Evolutionary conservation across 306 rosid species (phyloP).

Genomic region (Alnus glutinosa): DNA sequence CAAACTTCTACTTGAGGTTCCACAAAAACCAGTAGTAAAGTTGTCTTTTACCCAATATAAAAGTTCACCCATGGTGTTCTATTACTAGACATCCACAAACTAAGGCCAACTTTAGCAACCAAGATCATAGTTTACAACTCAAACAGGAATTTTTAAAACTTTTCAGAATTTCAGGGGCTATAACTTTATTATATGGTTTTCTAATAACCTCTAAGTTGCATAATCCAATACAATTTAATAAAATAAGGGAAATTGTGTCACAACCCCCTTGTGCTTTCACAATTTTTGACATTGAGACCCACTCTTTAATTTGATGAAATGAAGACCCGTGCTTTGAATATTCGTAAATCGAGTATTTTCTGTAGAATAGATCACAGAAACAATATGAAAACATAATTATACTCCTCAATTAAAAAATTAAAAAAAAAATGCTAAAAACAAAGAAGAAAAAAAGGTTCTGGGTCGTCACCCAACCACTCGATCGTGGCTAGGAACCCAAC

Average conservation of each 20-base stretch:
- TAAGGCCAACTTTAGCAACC: slow-evolving; percentile 2
- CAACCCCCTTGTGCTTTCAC: no score
- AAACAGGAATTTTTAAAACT: neutral
- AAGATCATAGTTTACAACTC: neutral
- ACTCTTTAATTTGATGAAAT: no score
- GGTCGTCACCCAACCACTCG: no score
- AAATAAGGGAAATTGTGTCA: neutral
- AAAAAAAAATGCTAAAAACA: no score
- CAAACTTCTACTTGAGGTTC: slow-evolving; percentile 1
- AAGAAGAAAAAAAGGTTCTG: no score
- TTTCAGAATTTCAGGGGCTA: neutral
- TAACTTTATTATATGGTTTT: neutral
- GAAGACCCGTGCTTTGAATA: no score
- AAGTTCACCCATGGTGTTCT: slow-evolving; percentile 1
- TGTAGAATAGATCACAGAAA: no score
- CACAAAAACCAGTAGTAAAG: slow-evolving; percentile 5
- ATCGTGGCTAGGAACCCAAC: no score
- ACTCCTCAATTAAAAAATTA: no score
- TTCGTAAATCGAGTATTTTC: no score
- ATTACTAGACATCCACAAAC: neutral
- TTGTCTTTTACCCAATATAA: slow-evolving; percentile 9
- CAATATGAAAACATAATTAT: no score
- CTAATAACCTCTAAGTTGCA: neutral
- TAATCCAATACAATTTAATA: neutral
- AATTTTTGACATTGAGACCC: no score